A percentile compares a stretch with the other conserved stretches of the same genome.
These are phyloP conservation scores for Skeletonema menzelii DNA, from an alignment of 108 stramenopile species.

Conservation along the genomic window DNA sequence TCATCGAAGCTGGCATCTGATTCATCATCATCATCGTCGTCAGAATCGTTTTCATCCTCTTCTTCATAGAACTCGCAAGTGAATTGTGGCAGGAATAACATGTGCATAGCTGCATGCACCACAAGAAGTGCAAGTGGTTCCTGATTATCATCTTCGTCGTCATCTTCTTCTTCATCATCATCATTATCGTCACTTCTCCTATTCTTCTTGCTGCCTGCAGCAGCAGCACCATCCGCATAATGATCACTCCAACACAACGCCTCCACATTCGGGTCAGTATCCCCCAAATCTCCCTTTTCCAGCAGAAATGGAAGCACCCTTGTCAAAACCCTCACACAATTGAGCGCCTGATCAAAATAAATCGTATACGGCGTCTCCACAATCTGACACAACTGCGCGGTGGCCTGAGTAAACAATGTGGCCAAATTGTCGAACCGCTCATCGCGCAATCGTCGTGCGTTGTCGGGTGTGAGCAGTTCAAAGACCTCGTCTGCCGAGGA, in stretches of 20 bases:
- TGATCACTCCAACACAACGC: slow-evolving; percentile 78
- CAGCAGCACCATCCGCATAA: slow-evolving; percentile 13
- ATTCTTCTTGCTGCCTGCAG: slow-evolving; percentile 11
- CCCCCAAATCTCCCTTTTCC: slow-evolving; percentile 87
- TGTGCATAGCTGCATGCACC: slow-evolving; percentile 93
- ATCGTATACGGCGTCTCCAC: slow-evolving; percentile 95
- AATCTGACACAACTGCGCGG: slow-evolving; percentile 94
- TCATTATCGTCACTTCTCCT: slow-evolving; percentile 27
- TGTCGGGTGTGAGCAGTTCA: slow-evolving; percentile 80
- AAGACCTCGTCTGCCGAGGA: slow-evolving; percentile 86
- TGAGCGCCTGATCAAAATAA: slow-evolving; percentile 93
- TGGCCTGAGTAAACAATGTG: slow-evolving; percentile 90
- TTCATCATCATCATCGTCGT: slow-evolving; percentile 4
- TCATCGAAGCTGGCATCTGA: slow-evolving; percentile 16
- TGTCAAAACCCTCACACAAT: slow-evolving; percentile 91
- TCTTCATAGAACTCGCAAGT: slow-evolving; percentile 93
- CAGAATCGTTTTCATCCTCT: slow-evolving; percentile 20
- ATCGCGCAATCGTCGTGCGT: slow-evolving; percentile 65
- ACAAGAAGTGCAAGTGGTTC: slow-evolving; percentile 90
- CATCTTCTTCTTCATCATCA: neutral
- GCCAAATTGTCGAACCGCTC: slow-evolving; percentile 85
- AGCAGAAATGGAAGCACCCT: slow-evolving; percentile 89
- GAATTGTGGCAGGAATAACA: slow-evolving; percentile 92
- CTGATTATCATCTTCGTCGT: slow-evolving; percentile 60
- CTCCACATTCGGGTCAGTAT: slow-evolving; percentile 76